Evolutionary conservation across 2,329 filamentous ascomycete genomes (phyloP).

Genomic region (Colletotrichum magnum): DNA sequence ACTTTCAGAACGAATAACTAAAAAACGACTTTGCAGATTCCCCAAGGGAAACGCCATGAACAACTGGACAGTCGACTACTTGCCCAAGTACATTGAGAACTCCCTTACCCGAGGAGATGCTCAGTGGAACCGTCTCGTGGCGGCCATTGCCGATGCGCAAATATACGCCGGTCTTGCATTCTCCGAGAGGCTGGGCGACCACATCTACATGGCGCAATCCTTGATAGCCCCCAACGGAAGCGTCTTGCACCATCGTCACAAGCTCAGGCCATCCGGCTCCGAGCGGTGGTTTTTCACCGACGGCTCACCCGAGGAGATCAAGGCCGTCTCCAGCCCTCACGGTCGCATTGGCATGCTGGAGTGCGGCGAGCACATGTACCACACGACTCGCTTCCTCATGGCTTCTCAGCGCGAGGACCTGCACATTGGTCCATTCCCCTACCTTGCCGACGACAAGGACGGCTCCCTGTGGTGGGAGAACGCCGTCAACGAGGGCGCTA

Average conservation of each 20-base stretch:
- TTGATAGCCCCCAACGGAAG: constrained; percentile 58
- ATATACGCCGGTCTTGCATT: constrained; percentile 45
- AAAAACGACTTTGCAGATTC: constrained; percentile 3
- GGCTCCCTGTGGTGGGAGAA: constrained; percentile 19
- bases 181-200: constrained; percentile 54
- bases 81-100: constrained; percentile 18
- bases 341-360: constrained; percentile 60
- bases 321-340: constrained; percentile 55
- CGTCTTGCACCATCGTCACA: constrained; percentile 57
- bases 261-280: constrained; percentile 67
- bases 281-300: constrained; percentile 66
- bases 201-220: constrained; percentile 61
- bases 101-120: constrained; percentile 6
- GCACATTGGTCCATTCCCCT: constrained; percentile 20
- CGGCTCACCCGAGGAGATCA: constrained; percentile 53
- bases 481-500: background rate
- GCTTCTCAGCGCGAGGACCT: constrained; percentile 23
- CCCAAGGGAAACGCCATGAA: constrained; percentile 19
- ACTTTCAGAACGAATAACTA: too few relatives aligned
- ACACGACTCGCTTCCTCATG: constrained; percentile 23
- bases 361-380: constrained; percentile 60
- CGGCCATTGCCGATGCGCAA: background rate
- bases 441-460: background rate
- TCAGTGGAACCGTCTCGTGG: constrained; percentile 12
- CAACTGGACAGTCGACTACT: constrained; percentile 15